Conservation (phyloP, 371 early-diverging fungal genomes). For the Mortierella sp. region DNA sequence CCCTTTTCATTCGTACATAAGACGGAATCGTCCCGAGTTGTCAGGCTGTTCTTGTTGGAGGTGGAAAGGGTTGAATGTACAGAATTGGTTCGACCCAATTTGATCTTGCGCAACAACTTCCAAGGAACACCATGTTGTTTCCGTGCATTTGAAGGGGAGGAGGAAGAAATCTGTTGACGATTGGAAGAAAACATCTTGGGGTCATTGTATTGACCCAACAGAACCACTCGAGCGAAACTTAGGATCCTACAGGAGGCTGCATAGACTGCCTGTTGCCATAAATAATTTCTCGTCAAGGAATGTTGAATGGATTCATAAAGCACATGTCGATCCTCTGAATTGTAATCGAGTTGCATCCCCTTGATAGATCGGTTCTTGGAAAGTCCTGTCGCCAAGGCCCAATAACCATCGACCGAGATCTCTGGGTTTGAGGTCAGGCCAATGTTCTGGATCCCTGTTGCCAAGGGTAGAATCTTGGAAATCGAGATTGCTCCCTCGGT, state of each 20-base stretch:
- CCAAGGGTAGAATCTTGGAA: constrained; percentile 29
- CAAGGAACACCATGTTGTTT: constrained; percentile 10
- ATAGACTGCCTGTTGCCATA: constrained; percentile 49
- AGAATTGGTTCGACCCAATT: constrained; percentile 15
- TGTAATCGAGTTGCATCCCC: constrained; percentile 54
- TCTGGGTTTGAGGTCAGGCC: constrained; percentile 40
- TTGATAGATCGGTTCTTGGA: constrained; percentile 47
- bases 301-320: constrained; percentile 50
- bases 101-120: constrained; percentile 25
- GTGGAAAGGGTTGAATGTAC: not conserved
- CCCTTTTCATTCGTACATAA: no score
- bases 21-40: no score
- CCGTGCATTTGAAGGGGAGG: not conserved
- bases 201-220: constrained; percentile 24
- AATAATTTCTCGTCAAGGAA: constrained; percentile 49
- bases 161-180: not conserved
- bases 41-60: not conserved
- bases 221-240: constrained; percentile 36
- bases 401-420: constrained; percentile 51
- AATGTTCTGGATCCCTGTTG: constrained; percentile 49
- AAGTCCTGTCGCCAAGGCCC: constrained; percentile 39
- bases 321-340: constrained; percentile 49
- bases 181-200: constrained; percentile 7
- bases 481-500: constrained; percentile 45
- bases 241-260: constrained; percentile 41